Evolutionary conservation across 441 rosid genomes (phyloP).

Genomic region (Arabidopsis hybrid): DNA sequence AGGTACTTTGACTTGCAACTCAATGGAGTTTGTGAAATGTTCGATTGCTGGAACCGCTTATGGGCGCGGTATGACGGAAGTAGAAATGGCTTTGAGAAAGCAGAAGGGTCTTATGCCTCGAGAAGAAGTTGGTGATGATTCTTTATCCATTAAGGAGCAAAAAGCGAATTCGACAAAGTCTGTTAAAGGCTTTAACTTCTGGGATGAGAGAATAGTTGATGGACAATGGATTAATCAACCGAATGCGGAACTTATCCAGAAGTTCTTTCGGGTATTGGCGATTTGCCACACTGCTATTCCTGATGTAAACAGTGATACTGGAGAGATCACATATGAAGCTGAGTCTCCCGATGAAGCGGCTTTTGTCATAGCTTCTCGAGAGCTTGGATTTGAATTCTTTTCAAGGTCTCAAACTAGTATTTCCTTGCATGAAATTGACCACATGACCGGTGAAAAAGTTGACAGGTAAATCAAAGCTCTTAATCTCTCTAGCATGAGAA

Average conservation of each 20-base stretch:
- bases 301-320: conserved; percentile 55
- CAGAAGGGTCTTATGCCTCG: conserved; percentile 42
- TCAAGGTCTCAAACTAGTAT: conserved; percentile 74
- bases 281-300: conserved; percentile 92
- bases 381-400: conserved; percentile 84
- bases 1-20: conserved; percentile 93
- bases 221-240: conserved; percentile 78
- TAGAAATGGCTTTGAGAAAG: conserved; percentile 68
- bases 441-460: conserved; percentile 48
- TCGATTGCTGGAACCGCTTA: conserved; percentile 78
- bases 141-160: conserved; percentile 40
- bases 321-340: conserved; percentile 76
- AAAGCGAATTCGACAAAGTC: conserved; percentile 41
- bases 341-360: conserved; percentile 99
- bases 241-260: conserved; percentile 58
- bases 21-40: conserved; percentile 95
- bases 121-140: conserved; percentile 50
- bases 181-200: conserved; percentile 86
- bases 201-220: conserved; percentile 76
- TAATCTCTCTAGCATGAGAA: neutral
- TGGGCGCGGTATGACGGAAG: conserved; percentile 85
- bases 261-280: conserved; percentile 74
- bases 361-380: conserved; percentile 83
- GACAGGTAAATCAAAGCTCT: conserved; percentile 50
- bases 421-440: conserved; percentile 76